A percentile compares a stretch with the other conserved stretches of the same genome.
phyloP scores from a whole-genome alignment of 345 rosid genomes.

The Brassica carinata region DNA sequence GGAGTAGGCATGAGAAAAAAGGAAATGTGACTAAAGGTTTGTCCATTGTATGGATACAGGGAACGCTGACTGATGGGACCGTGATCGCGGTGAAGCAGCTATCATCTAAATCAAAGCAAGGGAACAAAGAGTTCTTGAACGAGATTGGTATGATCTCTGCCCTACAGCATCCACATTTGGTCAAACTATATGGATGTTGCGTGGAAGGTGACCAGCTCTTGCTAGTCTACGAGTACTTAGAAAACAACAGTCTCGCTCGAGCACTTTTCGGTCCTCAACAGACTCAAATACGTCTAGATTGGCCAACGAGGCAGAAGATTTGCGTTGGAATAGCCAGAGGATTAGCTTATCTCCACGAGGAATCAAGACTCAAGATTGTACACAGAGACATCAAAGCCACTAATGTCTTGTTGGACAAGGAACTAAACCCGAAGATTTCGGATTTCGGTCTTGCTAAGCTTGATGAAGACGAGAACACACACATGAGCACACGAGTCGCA shows the following conservation, averaged over 20 bases:
- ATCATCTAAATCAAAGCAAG: slow-evolving; percentile 58
- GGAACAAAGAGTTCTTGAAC: slow-evolving; percentile 58
- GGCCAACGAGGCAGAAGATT: neutral
- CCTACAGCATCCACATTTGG: slow-evolving; percentile 60
- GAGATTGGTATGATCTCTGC: slow-evolving; percentile 67
- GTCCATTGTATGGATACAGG: slow-evolving; percentile 42
- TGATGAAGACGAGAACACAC: neutral
- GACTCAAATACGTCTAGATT: slow-evolving; percentile 29
- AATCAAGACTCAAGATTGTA: slow-evolving; percentile 3
- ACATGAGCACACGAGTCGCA: neutral
- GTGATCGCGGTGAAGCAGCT: slow-evolving; percentile 60
- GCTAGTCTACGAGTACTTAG: slow-evolving; percentile 26
- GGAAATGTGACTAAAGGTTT: neutral
- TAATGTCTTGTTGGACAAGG: neutral
- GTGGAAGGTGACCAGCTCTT: slow-evolving; percentile 57
- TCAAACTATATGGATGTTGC: slow-evolving; percentile 57
- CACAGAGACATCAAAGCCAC: neutral
- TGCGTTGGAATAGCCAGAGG: neutral
- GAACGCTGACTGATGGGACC: slow-evolving; percentile 51
- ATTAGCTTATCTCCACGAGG: slow-evolving; percentile 1
- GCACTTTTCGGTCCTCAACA: slow-evolving; percentile 50
- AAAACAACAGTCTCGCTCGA: slow-evolving; percentile 56
- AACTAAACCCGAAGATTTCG: neutral
- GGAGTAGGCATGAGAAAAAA: neutral
- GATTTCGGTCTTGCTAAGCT: slow-evolving; percentile 1